A percentile compares a stretch with the other conserved stretches of the same genome.
Evolutionary conservation across 768 basidiomycete genomes (phyloP).

Genomic region (Pisolithus tinctorius): DNA sequence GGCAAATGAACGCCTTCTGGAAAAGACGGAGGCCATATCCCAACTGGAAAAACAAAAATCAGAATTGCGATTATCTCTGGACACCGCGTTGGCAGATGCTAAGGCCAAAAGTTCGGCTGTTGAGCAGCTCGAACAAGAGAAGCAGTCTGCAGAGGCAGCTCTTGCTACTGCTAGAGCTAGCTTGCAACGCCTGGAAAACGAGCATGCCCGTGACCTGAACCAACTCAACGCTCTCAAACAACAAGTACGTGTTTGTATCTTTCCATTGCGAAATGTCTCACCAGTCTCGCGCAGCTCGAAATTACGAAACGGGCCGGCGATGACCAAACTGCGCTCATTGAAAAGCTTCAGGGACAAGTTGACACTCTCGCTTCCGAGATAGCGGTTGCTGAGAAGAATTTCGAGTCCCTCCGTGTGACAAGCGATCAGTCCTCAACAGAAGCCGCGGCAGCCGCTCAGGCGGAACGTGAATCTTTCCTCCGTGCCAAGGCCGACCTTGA

Average conservation of each 20-base stretch:
- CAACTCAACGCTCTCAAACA: conserved; percentile 37
- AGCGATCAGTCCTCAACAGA: conserved; percentile 38
- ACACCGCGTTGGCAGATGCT: conserved; percentile 38
- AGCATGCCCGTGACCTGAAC: conserved; percentile 18
- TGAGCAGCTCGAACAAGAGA: conserved; percentile 45
- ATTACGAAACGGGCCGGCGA: conserved; percentile 34
- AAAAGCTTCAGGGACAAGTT: conserved; percentile 45
- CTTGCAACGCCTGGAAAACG: conserved; percentile 32
- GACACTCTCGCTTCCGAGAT: conserved; percentile 46
- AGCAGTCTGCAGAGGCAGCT: conserved; percentile 41
- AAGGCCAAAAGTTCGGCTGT: conserved; percentile 38
- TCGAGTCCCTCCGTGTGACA: conserved; percentile 43
- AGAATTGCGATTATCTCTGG: conserved; percentile 44
- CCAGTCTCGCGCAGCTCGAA: conserved; percentile 39
- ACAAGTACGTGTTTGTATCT: conserved; percentile 39
- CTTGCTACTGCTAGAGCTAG: conserved; percentile 37
- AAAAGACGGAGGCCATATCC: conserved; percentile 44
- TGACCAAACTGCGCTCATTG: conserved; percentile 40
- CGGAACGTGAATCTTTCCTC: conserved; percentile 57
- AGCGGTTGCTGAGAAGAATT: conserved; percentile 40
- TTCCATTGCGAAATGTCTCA: background rate
- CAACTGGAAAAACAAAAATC: conserved; percentile 49
- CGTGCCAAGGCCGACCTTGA: conserved; percentile 60
- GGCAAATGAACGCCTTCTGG: conserved; percentile 43
- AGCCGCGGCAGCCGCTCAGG: conserved; percentile 44